Conservation (phyloP, 2,329 filamentous ascomycete genomes). For the Cladosporium sphaerospermum region DNA sequence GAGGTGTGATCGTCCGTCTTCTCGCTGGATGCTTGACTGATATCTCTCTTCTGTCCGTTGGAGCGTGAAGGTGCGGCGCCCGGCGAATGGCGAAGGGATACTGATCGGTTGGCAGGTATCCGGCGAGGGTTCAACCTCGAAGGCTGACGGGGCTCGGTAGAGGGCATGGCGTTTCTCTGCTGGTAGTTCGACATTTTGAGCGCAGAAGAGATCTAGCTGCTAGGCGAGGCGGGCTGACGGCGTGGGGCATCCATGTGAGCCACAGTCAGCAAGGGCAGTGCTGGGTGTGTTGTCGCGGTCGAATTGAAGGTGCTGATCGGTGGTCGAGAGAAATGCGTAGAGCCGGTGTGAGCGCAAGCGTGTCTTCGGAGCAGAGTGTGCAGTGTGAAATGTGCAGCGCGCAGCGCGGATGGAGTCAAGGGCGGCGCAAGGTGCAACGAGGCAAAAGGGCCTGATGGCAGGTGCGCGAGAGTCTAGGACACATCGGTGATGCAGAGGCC, state of each 20-base stretch:
- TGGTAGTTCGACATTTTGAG: conserved; percentile 2
- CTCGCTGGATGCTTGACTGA: not conserved
- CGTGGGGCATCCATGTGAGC: conserved; percentile 5
- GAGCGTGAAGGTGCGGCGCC: conserved; percentile 9
- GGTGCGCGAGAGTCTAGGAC: not conserved
- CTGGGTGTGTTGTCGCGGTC: not conserved
- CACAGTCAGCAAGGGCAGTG: not conserved
- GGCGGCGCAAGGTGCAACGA: not conserved
- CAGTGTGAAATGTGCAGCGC: not conserved
- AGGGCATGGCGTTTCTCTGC: not conserved
- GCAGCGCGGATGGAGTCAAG: not conserved
- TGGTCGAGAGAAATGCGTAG: not conserved
- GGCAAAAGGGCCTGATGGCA: not conserved
- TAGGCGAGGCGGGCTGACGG: not conserved
- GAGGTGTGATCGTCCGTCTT: conserved; percentile 4
- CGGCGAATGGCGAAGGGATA: conserved; percentile 40
- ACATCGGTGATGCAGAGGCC: not conserved
- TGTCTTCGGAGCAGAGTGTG: not conserved
- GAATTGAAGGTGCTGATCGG: not conserved
- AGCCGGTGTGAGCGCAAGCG: not conserved
- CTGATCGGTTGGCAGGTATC: conserved; percentile 39
- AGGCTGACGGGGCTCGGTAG: not conserved
- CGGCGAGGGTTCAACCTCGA: conserved; percentile 32
- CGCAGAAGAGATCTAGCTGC: not conserved
- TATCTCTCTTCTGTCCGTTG: conserved; percentile 11